A percentile compares a stretch with the other conserved stretches of the same genome.
Evolutionary conservation across 2,329 filamentous ascomycete species (phyloP).

Genomic region (Aspergillus sp.): DNA sequence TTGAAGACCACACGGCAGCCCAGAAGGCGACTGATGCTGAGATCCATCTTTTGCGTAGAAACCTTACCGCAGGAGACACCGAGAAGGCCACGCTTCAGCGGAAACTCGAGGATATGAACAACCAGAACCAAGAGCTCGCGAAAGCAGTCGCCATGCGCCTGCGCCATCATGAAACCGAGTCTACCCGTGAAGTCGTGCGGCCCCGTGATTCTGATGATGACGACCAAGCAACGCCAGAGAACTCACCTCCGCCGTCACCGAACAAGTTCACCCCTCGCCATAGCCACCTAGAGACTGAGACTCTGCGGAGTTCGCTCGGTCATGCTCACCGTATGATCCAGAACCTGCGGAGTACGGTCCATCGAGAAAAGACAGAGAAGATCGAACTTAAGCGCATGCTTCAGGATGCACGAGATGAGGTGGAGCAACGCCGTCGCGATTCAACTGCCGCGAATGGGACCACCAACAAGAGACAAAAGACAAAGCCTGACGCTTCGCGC

Average conservation of each 20-base stretch:
- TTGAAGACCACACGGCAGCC: constrained; percentile 73
- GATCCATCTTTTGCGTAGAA: constrained; percentile 78
- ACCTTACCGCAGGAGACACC: constrained; percentile 71
- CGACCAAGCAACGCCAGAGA: constrained; percentile 76
- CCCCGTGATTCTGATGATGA: constrained; percentile 65
- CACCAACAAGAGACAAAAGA: constrained; percentile 57
- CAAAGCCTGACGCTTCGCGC: constrained; percentile 69
- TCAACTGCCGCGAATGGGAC: constrained; percentile 45
- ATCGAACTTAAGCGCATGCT: constrained; percentile 92
- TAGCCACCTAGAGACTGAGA: constrained; percentile 90
- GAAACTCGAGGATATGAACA: constrained; percentile 82
- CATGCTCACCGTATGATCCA: constrained; percentile 97
- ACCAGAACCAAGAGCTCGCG: constrained; percentile 88
- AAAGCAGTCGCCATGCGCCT: constrained; percentile 76
- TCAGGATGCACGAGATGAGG: constrained; percentile 89
- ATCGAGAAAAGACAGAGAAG: constrained; percentile 98
- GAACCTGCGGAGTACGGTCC: constrained; percentile 88
- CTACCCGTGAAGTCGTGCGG: constrained; percentile 58
- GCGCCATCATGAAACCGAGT: constrained; percentile 64
- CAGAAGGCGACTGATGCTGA: constrained; percentile 89
- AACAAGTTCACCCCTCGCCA: constrained; percentile 90
- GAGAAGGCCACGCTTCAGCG: constrained; percentile 77
- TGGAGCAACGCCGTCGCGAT: constrained; percentile 66
- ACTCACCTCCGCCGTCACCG: constrained; percentile 86
- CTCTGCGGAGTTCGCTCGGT: constrained; percentile 86